Evolutionary conservation across 768 basidiomycete genomes (phyloP), one percentile per base, ranked within the genome.

Genomic region (Phylloporus scabripes): DNA sequence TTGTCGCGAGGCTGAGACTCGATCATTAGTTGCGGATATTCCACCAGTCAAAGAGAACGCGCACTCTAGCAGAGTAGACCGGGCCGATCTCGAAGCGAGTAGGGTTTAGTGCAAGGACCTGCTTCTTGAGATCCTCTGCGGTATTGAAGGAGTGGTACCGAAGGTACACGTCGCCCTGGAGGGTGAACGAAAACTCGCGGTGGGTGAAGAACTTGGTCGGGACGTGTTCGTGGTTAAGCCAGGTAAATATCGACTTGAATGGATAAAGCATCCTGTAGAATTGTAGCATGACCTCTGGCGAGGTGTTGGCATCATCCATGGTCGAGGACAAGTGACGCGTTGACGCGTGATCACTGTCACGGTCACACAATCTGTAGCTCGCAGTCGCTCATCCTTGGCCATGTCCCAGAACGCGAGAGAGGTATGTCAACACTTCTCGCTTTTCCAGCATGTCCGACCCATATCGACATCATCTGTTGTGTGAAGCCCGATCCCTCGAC

Each of bases 11-110:
- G 95, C 92, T 96, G 45, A 4, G 49, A 28, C 23, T 33, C 18
- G 20, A 29, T 33, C 3, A 38, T 59, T 26, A 57, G 48, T n/a
- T 10, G 18, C 14, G 33, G 21, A 26, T 29, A 6, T 42, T 29
- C 39, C 40, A 28, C 21, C 24, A 4, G 18, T 11, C 12, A 29
- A n/a, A 36, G 17, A 46, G 24, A 18, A 24, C n/a, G 77, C 87
- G 51, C 60, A 94, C 93, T 65, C 84, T 74, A 4, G 83, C 86
- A 46, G 82, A 85, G 67, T 98, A 99, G 29, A 96, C 79, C 0
- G 96, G 92, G 2, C 96, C 96, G 43, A 99, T 94, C 69, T 99
- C 96, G 58, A 98, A 99, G 56, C 96, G 87, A 32, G 85, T 83
- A 0, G 96, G 96, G 55, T 89, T 93, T 47, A 91, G 74, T 31